A percentile compares a stretch with the other conserved stretches of the same genome.
Evolutionary conservation across 2,329 filamentous ascomycete species (phyloP).

Genomic region (Aspergillus ibericus): DNA sequence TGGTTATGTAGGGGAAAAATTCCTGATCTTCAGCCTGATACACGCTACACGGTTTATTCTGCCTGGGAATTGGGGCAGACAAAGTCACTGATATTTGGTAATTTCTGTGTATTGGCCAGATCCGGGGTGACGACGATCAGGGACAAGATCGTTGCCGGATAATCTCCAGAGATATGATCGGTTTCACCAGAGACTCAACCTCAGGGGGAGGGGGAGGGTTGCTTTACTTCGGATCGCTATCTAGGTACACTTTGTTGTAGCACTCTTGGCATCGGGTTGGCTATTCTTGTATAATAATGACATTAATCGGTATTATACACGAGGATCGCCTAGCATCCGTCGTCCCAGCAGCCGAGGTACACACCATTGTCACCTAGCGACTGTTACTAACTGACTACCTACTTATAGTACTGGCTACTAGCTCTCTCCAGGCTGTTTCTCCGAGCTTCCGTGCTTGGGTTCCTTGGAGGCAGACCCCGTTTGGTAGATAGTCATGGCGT

Average conservation of each 20-base stretch:
- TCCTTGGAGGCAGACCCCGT: slow-evolving; percentile 5
- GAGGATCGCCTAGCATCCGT: not conserved
- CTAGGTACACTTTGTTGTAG: not conserved
- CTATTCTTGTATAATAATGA: not conserved
- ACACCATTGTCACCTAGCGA: not conserved
- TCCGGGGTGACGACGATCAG: not conserved
- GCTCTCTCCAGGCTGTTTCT: slow-evolving; percentile 15
- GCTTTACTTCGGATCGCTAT: not conserved
- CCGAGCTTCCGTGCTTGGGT: slow-evolving; percentile 14
- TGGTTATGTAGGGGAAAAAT: not conserved
- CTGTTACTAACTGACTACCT: not conserved
- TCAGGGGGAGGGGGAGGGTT: not conserved
- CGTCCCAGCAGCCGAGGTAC: not conserved
- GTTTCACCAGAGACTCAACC: not conserved
- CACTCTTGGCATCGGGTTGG: not conserved
- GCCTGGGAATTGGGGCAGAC: not conserved
- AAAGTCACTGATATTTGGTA: not conserved
- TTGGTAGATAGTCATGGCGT: slow-evolving; percentile 12
- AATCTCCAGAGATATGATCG: not conserved
- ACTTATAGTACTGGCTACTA: slow-evolving; percentile 1
- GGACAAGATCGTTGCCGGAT: not conserved
- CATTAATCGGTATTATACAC: not conserved
- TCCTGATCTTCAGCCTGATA: not conserved
- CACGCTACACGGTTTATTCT: not conserved
- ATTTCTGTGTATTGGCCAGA: not conserved